Evolutionary conservation across 192 early-diverging fungal genomes (phyloP).

Genomic region (Rhizoclosmatium sp.): DNA sequence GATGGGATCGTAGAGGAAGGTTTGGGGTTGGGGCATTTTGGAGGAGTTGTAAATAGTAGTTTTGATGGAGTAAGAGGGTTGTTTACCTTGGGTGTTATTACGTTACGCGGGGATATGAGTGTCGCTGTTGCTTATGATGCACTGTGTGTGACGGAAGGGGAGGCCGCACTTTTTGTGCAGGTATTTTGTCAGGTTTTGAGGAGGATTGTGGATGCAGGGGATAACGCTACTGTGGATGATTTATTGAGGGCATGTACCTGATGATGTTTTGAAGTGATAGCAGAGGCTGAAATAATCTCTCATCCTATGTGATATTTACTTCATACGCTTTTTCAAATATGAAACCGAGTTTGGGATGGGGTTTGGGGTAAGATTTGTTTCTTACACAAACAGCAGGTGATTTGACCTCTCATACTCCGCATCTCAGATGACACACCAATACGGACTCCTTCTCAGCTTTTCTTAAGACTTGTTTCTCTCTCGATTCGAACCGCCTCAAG

Average conservation of each 20-base stretch:
- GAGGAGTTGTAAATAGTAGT: conserved; percentile 49
- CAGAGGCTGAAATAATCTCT: too few relatives aligned
- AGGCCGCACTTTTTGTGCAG: conserved; percentile 49
- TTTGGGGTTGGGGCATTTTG: conserved; percentile 43
- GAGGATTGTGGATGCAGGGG: conserved; percentile 24
- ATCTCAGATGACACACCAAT: too few relatives aligned
- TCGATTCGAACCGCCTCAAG: too few relatives aligned
- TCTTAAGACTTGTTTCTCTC: too few relatives aligned
- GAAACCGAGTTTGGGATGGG: too few relatives aligned
- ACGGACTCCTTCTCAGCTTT: too few relatives aligned
- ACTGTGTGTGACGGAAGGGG: conserved; percentile 40
- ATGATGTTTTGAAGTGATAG: too few relatives aligned
- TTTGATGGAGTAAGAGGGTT: conserved; percentile 58
- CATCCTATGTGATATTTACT: too few relatives aligned
- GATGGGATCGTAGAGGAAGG: conserved; percentile 10
- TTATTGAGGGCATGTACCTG: not conserved
- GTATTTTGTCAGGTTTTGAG: conserved; percentile 37
- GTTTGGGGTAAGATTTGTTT: too few relatives aligned
- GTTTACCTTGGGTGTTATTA: conserved; percentile 58
- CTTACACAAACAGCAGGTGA: too few relatives aligned
- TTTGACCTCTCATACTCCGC: too few relatives aligned
- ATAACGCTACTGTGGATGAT: conserved; percentile 18
- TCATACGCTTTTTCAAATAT: too few relatives aligned
- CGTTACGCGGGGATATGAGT: conserved; percentile 51
- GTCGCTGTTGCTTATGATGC: conserved; percentile 47